Evolutionary conservation across 2,329 filamentous ascomycete species (phyloP).

Genomic region (Thielaviopsis musarum): DNA sequence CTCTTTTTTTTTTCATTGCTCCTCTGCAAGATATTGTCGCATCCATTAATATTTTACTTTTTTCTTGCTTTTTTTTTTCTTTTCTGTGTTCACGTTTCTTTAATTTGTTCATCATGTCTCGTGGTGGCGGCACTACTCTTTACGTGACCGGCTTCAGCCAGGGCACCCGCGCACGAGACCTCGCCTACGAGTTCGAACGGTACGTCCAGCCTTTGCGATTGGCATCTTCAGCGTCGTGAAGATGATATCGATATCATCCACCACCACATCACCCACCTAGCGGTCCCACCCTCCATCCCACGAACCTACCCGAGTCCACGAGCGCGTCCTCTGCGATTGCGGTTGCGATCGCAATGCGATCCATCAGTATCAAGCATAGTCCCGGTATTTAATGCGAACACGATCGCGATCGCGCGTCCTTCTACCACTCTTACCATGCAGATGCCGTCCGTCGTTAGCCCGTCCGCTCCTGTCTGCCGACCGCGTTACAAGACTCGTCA

Average conservation of each 20-base stretch:
- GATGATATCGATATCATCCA: slow-evolving; percentile 6
- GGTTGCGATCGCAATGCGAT: not conserved
- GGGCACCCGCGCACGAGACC: slow-evolving; percentile 94
- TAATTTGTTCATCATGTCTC: slow-evolving; percentile 51
- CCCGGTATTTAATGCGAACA: not conserved
- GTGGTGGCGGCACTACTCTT: slow-evolving; percentile 67
- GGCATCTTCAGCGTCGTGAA: slow-evolving; percentile 4
- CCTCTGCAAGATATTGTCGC: not conserved
- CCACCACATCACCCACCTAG: not conserved
- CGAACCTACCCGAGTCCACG: not conserved
- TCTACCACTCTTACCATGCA: not conserved
- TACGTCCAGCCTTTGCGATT: slow-evolving; percentile 43
- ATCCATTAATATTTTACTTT: not conserved
- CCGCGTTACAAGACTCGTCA: not conserved
- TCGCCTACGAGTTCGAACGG: slow-evolving; percentile 99
- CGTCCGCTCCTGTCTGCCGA: not conserved
- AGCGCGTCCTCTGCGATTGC: not conserved
- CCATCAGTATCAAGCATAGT: not conserved
- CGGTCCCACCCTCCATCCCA: not conserved
- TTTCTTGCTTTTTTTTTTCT: slow-evolving; percentile 9
- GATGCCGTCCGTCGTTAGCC: not conserved
- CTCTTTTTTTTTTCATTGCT: not conserved
- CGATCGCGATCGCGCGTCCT: not conserved
- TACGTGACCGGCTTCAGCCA: slow-evolving; percentile 99
- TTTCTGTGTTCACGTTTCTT: slow-evolving; percentile 7